Evolutionary conservation across 2,329 filamentous ascomycete genomes (phyloP).

Genomic region (Colletotrichum sojae): DNA sequence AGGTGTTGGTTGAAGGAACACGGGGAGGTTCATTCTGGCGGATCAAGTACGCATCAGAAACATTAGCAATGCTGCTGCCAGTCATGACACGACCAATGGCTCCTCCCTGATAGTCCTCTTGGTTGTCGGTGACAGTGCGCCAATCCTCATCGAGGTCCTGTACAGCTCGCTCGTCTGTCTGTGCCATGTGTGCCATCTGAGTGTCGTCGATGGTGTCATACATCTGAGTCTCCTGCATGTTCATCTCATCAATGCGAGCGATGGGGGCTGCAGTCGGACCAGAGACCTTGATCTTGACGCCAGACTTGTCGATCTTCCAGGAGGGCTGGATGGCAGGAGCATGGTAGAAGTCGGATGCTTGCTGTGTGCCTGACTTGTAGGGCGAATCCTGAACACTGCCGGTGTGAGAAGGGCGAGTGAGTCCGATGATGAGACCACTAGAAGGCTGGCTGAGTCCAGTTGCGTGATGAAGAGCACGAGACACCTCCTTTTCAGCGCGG

Average conservation of each 20-base stretch:
- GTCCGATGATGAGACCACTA: slow-evolving; percentile 32
- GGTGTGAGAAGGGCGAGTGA: slow-evolving; percentile 9
- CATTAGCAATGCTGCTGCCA: slow-evolving; percentile 42
- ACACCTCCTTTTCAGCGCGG: slow-evolving; percentile 38
- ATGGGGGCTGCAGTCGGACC: background rate
- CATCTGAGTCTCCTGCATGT: slow-evolving; percentile 18
- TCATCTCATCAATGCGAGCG: slow-evolving; percentile 8
- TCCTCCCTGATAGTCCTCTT: slow-evolving; percentile 1
- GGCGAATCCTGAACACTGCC: slow-evolving; percentile 13
- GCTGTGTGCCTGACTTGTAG: background rate
- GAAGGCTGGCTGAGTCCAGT: slow-evolving; percentile 38
- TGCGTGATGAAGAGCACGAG: slow-evolving; percentile 33
- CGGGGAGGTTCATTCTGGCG: background rate
- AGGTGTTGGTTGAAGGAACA: slow-evolving; percentile 7
- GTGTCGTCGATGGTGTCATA: slow-evolving; percentile 29
- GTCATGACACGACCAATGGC: slow-evolving; percentile 35
- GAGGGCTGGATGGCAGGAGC: slow-evolving; percentile 35
- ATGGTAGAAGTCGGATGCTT: slow-evolving; percentile 36
- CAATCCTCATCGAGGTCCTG: slow-evolving; percentile 38
- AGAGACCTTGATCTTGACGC: slow-evolving; percentile 37
- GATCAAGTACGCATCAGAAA: slow-evolving; percentile 33
- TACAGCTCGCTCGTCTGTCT: slow-evolving; percentile 15
- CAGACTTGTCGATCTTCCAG: slow-evolving; percentile 30
- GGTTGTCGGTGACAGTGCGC: slow-evolving; percentile 40
- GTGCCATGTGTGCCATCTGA: slow-evolving; percentile 7